phyloP scores from a whole-genome alignment of 305 asterid genomes.

The Fraxinus ornus region DNA sequence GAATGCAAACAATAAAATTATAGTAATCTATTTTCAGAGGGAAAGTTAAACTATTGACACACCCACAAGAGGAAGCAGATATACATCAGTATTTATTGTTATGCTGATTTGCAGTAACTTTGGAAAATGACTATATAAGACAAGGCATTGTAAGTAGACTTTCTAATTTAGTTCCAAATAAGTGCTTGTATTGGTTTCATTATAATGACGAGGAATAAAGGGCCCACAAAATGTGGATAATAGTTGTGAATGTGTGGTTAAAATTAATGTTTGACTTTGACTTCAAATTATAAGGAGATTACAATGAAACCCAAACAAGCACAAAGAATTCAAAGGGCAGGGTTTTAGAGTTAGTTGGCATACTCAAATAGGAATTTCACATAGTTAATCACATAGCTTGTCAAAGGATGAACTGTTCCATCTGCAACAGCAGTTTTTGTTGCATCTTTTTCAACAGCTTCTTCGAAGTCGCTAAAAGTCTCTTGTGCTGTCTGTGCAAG shows the following conservation, averaged over 20 bases:
- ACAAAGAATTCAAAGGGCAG: not conserved
- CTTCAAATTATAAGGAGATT: not conserved
- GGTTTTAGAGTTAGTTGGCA: conserved; percentile 33
- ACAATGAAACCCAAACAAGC: not conserved
- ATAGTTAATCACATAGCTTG: conserved; percentile 96
- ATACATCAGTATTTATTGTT: not conserved
- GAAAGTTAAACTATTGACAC: not conserved
- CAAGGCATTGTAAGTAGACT: not conserved
- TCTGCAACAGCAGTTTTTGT: conserved; percentile 95
- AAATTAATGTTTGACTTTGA: not conserved
- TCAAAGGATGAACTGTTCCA: conserved; percentile 97
- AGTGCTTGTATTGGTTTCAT: not conserved
- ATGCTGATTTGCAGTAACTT: not conserved
- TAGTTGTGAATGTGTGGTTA: not conserved
- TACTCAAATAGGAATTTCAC: conserved; percentile 97
- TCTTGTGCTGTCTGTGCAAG: conserved; percentile 97
- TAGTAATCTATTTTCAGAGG: not conserved
- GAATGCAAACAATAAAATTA: not conserved
- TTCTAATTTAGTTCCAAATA: not conserved
- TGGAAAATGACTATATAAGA: not conserved
- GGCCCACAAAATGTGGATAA: not conserved
- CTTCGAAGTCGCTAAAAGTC: conserved; percentile 95
- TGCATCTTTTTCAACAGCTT: conserved; percentile 98
- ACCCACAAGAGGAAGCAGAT: not conserved
- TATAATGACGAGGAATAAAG: not conserved